Percentiles rank a stretch among this genome's conserved stretches.
These are phyloP conservation scores for Fusarium goolgardi DNA, from an alignment of 2,329 filamentous ascomycete genomes.

Conservation along the genomic window DNA sequence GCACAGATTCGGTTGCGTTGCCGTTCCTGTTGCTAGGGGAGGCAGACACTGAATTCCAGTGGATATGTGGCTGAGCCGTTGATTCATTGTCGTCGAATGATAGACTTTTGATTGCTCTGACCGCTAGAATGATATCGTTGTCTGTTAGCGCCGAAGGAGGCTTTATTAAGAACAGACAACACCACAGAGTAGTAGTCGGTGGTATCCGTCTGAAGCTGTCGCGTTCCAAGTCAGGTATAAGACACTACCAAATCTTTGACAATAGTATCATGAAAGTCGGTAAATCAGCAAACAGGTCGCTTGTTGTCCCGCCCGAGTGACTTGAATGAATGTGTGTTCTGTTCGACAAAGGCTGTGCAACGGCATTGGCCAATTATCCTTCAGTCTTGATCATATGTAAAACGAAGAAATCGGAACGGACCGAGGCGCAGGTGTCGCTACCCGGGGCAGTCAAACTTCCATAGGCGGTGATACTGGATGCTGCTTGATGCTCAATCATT, in stretches of 20 bases:
- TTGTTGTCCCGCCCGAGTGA: slow-evolving; percentile 1
- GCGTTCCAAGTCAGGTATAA: not conserved
- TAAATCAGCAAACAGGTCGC: slow-evolving; percentile 7
- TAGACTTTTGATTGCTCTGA: slow-evolving; percentile 18
- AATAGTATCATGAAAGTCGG: slow-evolving; percentile 8
- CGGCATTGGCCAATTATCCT: slow-evolving; percentile 25
- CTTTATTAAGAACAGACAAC: slow-evolving; percentile 2
- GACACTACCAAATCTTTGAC: slow-evolving; percentile 4
- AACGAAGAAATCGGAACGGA: slow-evolving; percentile 40
- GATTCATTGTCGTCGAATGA: slow-evolving; percentile 4
- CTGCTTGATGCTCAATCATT: not conserved
- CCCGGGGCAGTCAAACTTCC: slow-evolving; percentile 12
- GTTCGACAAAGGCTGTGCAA: slow-evolving; percentile 32
- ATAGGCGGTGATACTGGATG: slow-evolving; percentile 3
- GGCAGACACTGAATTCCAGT: slow-evolving; percentile 33
- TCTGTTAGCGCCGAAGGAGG: slow-evolving; percentile 18
- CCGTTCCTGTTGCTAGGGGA: slow-evolving; percentile 34
- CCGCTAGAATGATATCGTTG: slow-evolving; percentile 33
- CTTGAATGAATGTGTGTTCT: not conserved
- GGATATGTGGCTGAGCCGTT: slow-evolving; percentile 6
- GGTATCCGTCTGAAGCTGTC: not conserved
- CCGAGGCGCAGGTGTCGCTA: slow-evolving; percentile 36
- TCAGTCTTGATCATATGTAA: slow-evolving; percentile 21
- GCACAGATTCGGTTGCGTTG: slow-evolving; percentile 19
- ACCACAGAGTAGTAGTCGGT: slow-evolving; percentile 1